Base-by-base conservation (phyloP, 306 rosid species). In the Lathyrus oleraceus region DNA sequence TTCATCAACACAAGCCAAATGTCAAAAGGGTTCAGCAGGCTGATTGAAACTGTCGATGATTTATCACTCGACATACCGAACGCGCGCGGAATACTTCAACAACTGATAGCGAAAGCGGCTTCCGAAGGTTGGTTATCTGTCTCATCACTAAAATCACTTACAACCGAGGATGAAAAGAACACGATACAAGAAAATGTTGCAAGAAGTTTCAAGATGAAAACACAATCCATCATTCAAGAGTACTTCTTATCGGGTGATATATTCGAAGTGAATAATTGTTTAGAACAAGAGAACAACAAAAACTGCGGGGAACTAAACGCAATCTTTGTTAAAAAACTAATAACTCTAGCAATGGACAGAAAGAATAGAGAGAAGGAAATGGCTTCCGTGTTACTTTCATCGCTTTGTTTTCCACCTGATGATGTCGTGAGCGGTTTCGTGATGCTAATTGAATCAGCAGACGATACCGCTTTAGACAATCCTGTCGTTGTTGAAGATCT, bases 101-200 rank as follows among this genome's bases (percentile, higher is more conserved):
- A 80, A 19, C 42, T 85, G 16, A 85, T 88, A 48, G 81, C 90
- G 3, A 83, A 81, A 74, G 87, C 88, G 17, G 94, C 94, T 27
- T 88, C 94, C 4, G 94, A 88, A 66, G 94, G 94, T n/a, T 88
- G 94, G 94, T 53, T 85, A 60, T 88, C 85, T 60, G 84, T 87
- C 23, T 88, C 94, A 13, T 83, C 94, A 10, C 68, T 88, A 70
- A 88, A 88, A 76, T 56, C 88, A 59, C 83, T 88, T 21, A 43
- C 87, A 10, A 12, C 21, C n/a, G 81, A 81, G 57, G 81, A 82
- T 40, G 81, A 75, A 36, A 85, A 75, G 32, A 65, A 10, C 58
- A 47, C 78, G 15, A 51, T 85, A 47, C 68, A 79, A 72, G 90
- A 86, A 16, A 69, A 59, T n/a, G 78, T 68, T 56, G 79, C 86